These are phyloP conservation scores for Phragmites australis DNA, from an alignment of 176 grass and related monocot genomes.

Conservation along the genomic window DNA sequence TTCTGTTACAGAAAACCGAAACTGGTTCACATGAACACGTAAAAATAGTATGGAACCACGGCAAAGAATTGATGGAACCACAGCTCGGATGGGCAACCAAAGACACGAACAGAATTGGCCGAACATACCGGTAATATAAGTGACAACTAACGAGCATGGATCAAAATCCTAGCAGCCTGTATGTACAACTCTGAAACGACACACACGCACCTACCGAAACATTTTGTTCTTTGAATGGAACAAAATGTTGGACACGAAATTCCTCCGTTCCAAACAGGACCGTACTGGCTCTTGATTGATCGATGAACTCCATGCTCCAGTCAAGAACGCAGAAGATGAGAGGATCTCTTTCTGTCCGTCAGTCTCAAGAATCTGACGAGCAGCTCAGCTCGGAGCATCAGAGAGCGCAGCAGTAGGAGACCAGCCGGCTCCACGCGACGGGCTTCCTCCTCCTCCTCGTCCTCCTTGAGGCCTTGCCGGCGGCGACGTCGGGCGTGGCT, in stretches of 20 bases:
- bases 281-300: too few species aligned
- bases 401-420: constrained; percentile 32
- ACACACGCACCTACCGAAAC: neutral
- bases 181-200: neutral
- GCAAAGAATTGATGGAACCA: neutral
- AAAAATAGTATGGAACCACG: neutral
- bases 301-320: too few species aligned
- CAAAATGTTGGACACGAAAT: too few species aligned
- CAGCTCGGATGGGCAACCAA: neutral
- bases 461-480: neutral
- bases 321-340: too few species aligned
- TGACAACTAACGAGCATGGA: neutral
- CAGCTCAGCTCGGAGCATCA: neutral
- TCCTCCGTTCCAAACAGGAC: too few species aligned
- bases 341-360: too few species aligned
- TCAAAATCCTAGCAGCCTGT: neutral
- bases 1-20: neutral
- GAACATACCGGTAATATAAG: neutral
- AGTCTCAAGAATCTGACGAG: too few species aligned
- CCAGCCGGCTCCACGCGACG: constrained; percentile 26
- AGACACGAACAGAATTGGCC: neutral
- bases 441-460: neutral
- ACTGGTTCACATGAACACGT: neutral
- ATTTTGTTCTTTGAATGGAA: neutral
- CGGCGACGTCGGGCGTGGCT: neutral